Base-by-base conservation (phyloP, 1,284 basidiomycete genomes). In the Pseudozyma tsukubaensis region DNA sequence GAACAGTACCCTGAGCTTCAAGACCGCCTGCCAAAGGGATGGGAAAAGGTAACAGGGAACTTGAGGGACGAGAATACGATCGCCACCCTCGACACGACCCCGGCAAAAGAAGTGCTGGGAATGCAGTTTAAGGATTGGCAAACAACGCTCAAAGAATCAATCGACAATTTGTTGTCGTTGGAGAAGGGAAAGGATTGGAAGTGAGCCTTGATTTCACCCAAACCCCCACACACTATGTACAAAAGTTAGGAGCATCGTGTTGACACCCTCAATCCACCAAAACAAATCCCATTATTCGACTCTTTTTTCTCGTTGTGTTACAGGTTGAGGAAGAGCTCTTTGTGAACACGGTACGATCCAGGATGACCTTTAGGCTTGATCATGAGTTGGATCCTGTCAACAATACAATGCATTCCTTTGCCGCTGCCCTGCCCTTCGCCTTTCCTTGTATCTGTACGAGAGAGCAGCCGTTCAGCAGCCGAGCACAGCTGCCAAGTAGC, bases 61-160 rank as follows among this genome's bases (percentile, higher is more conserved):
- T 42, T 70, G 16, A 50, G 60, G 14, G 65, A 69, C 21, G 3
- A 61, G 2, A 55, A 72, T 37, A 29, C 55, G 4, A 68, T 75
- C 44, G 69, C 75, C 4, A 55, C 16, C 18, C 54, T 82, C 16
- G 79, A 82, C 50, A 76, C 74, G 5, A 66, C 65, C 21, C 59
- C 63, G 4, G 80, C 79, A 4, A 45, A 76, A 47, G 52, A 58
- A 29, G 47, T 56, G 16, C 59, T 82, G 7, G 71, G 57, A 1
- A 42, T 82, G 24, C 21, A 52, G n/a, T 80, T 80, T 54, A 57
- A 53, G 19, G 72, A 75, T 49, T 82, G 77, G 77, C 53, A 79
- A 50, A 59, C 59, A 18, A 82, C 80, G 24, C 70, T 82, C 36
- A 68, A 79, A 52, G 65, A 80, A 50, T 70, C 61, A 34, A 16